Conservation (phyloP, 23 red algal genomes). For the Gracilaria caudata region DNA sequence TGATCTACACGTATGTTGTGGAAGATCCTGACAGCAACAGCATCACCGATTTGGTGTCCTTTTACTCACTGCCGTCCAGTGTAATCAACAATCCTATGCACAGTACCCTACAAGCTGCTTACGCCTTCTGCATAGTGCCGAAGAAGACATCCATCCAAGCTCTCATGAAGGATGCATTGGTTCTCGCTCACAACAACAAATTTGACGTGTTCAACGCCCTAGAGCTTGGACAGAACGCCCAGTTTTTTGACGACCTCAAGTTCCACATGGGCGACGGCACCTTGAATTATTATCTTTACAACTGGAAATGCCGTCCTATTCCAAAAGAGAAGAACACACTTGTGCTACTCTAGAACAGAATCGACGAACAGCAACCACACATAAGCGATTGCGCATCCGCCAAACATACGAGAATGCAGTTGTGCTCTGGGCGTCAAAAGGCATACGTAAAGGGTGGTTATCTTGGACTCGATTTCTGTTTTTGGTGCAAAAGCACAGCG, state of each 20-base stretch:
- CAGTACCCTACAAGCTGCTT: slow-evolving; percentile 86
- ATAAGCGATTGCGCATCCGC: background rate
- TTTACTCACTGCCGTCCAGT: slow-evolving; percentile 92
- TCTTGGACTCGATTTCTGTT: background rate
- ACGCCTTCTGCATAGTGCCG: slow-evolving; percentile 84
- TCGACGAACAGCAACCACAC: background rate
- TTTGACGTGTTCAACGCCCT: slow-evolving; percentile 99
- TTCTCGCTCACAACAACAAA: slow-evolving; percentile 74
- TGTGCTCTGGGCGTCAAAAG: background rate
- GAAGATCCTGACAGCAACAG: slow-evolving; percentile 36
- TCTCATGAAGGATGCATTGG: slow-evolving; percentile 83
- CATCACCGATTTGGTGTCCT: slow-evolving; percentile 87
- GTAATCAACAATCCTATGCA: slow-evolving; percentile 83
- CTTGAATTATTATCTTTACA: slow-evolving; percentile 97
- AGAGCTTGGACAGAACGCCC: slow-evolving; percentile 77
- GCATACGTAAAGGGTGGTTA: background rate
- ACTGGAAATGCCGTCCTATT: slow-evolving; percentile 89
- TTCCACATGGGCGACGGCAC: slow-evolving; percentile 89
- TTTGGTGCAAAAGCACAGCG: background rate
- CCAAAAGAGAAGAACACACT: slow-evolving; percentile 66
- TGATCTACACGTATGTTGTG: slow-evolving; percentile 90
- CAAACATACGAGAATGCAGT: background rate
- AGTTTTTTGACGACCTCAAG: slow-evolving; percentile 83
- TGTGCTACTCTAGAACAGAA: slow-evolving; percentile 54
- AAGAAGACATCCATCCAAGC: slow-evolving; percentile 35